Conservation (phyloP, 1,284 basidiomycete species). For the Ustilago bromivora region DNA sequence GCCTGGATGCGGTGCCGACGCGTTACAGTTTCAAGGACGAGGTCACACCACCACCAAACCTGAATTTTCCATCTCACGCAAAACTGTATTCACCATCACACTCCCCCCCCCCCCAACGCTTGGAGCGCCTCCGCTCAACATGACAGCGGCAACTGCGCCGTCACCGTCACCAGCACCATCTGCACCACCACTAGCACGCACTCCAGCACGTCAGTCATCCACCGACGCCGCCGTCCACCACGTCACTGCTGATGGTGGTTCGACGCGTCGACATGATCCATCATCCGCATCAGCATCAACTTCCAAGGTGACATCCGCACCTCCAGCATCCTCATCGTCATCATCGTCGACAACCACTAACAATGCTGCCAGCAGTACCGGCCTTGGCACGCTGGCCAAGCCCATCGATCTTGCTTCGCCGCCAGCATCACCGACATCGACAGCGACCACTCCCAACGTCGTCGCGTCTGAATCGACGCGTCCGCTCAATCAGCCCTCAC, state of each 20-base stretch:
- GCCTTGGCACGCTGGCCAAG: conserved; percentile 36
- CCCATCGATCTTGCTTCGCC: conserved; percentile 53
- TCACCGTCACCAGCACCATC: conserved; percentile 51
- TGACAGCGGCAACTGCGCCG: conserved; percentile 52
- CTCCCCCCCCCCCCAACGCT: conserved; percentile 1
- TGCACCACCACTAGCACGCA: conserved; percentile 29
- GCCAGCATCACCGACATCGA: conserved; percentile 27
- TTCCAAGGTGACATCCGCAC: conserved; percentile 21
- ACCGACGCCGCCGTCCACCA: conserved; percentile 13
- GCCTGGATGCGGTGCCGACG: conserved; percentile 36
- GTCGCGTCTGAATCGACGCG: conserved; percentile 39
- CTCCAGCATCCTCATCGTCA: not conserved
- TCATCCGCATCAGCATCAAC: conserved; percentile 37
- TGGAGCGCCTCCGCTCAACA: conserved; percentile 20
- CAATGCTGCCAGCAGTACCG: conserved; percentile 11
- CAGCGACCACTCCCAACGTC: conserved; percentile 11
- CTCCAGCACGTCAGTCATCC: conserved; percentile 31
- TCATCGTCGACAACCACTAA: not conserved
- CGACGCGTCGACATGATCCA: conserved; percentile 49
- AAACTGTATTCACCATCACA: conserved; percentile 42
- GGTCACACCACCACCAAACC: conserved; percentile 48
- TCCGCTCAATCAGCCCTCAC: conserved; percentile 20
- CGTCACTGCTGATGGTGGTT: conserved; percentile 24
- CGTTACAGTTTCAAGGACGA: conserved; percentile 47
- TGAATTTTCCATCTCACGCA: conserved; percentile 19